phyloP scores from a whole-genome alignment of 2,329 filamentous ascomycete genomes.

The Trichoderma atrobrunneum region DNA sequence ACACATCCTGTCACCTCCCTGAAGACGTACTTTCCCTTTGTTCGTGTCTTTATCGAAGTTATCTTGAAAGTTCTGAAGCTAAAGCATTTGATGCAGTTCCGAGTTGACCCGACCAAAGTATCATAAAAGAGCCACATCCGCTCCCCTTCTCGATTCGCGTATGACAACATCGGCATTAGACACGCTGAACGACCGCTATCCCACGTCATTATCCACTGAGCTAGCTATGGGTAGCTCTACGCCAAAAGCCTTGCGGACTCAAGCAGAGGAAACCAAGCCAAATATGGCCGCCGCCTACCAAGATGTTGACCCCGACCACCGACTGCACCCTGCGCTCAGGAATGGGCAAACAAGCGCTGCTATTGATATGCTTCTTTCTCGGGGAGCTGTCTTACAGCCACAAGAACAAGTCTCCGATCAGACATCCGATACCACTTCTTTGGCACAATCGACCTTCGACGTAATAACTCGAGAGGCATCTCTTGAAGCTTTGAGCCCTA shows the following conservation, averaged over 20 bases:
- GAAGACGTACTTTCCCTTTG: background rate
- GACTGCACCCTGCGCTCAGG: background rate
- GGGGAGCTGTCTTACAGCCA: background rate
- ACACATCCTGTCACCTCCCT: background rate
- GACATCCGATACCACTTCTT: background rate
- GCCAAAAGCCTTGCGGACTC: background rate
- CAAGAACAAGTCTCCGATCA: background rate
- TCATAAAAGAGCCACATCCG: conserved; percentile 51
- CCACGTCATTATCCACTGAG: conserved; percentile 23
- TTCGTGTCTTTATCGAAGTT: background rate
- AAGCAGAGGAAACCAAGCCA: background rate
- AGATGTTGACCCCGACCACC: background rate
- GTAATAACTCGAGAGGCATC: background rate
- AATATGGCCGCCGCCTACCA: background rate
- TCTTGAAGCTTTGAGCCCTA: background rate
- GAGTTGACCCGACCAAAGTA: background rate
- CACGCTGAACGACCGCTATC: conserved; percentile 18
- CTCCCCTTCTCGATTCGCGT: conserved; percentile 42
- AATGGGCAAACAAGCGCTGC: background rate
- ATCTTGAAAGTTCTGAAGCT: background rate
- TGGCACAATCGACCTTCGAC: background rate
- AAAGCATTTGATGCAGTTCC: background rate
- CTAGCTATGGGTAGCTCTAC: conserved; percentile 17
- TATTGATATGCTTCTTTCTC: background rate
- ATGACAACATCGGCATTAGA: conserved; percentile 8